These are phyloP conservation scores for Ganoderma resinaceum DNA, from an alignment of 1,284 basidiomycete species.

Conservation along the genomic window DNA sequence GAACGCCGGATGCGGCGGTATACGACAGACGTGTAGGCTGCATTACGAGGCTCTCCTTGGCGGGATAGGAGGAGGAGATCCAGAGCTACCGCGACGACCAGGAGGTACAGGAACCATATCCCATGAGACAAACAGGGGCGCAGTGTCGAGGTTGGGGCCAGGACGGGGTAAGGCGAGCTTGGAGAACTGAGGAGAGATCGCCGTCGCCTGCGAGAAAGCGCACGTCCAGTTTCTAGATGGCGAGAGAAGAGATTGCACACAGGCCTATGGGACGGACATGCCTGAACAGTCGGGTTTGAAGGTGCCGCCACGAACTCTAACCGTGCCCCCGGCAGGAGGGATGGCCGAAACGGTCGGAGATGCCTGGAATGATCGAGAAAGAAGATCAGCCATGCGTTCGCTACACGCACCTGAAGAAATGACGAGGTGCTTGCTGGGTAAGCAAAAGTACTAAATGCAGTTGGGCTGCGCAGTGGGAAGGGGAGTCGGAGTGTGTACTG, in stretches of 20 bases:
- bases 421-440: slow-evolving; percentile 1
- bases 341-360: slow-evolving; percentile 11
- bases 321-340: not conserved
- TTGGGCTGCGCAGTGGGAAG: slow-evolving; percentile 1
- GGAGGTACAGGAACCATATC: not conserved
- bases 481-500: not conserved
- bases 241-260: not conserved
- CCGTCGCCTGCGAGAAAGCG: slow-evolving; percentile 1
- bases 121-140: slow-evolving; percentile 1
- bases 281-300: not conserved
- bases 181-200: not conserved
- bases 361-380: not conserved
- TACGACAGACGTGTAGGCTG: slow-evolving; percentile 20
- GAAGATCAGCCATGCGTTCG: slow-evolving; percentile 5
- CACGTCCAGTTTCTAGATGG: not conserved
- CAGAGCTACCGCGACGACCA: not conserved
- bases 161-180: not conserved
- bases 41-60: not conserved
- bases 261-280: not conserved
- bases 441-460: not conserved
- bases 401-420: slow-evolving; percentile 2
- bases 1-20: slow-evolving; percentile 11
- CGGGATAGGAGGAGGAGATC: not conserved
- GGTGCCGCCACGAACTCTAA: slow-evolving; percentile 2
- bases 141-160: not conserved